phyloP scores from a whole-genome alignment of 139 green algal species.

The Chlamydomonas incerta region DNA sequence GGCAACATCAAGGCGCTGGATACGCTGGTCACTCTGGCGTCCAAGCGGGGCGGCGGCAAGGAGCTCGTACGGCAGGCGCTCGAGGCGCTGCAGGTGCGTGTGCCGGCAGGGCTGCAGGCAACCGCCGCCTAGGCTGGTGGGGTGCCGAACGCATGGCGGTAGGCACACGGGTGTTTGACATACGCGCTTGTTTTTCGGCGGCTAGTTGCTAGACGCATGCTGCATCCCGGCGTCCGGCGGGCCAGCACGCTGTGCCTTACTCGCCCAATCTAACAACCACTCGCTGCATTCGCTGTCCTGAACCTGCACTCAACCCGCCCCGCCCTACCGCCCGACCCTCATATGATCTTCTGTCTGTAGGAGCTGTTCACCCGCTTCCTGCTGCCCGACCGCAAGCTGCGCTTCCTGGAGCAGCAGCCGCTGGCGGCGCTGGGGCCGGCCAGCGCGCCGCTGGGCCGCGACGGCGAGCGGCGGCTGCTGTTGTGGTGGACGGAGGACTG shows the following conservation, averaged over 20 bases:
- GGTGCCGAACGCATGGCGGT: no score
- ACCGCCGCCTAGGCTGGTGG: no score
- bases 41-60: slow-evolving; percentile 70
- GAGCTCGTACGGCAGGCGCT: slow-evolving; percentile 71
- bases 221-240: no score
- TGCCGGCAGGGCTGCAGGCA: neutral
- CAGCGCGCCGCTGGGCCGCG: slow-evolving; percentile 49
- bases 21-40: slow-evolving; percentile 74
- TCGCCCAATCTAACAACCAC: no score
- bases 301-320: no score
- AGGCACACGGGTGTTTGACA: no score
- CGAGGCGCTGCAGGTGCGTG: slow-evolving; percentile 73
- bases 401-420: slow-evolving; percentile 71
- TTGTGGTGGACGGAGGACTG: slow-evolving; percentile 88
- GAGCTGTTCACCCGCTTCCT: slow-evolving; percentile 88
- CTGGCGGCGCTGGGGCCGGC: slow-evolving; percentile 47
- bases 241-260: no score
- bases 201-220: no score
- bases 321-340: no score
- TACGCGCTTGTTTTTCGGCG: no score
- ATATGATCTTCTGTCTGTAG: no score
- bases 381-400: slow-evolving; percentile 92
- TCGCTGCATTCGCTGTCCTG: no score
- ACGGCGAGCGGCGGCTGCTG: slow-evolving; percentile 76
- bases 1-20: slow-evolving; percentile 86